These are phyloP conservation scores for Blastocystis sp. DNA, from an alignment of 352 stramenopile species.

Conservation along the genomic window DNA sequence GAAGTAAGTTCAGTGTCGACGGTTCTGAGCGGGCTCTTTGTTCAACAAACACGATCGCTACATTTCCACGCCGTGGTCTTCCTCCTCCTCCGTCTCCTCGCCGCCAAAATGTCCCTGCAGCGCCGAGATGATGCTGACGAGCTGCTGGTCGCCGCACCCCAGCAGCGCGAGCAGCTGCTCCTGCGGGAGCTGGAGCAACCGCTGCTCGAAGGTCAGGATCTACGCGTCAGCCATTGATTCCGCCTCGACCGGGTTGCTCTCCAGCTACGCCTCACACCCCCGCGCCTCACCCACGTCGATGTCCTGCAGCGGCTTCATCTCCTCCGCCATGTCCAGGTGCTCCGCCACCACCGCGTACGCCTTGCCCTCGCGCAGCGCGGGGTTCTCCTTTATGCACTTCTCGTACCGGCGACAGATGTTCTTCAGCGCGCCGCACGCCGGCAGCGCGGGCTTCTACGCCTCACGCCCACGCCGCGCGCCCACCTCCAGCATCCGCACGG, in stretches of 20 bases:
- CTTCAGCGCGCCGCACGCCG: slow-evolving; percentile 20
- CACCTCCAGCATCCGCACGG: neutral
- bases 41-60: neutral
- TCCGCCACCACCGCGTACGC: slow-evolving; percentile 32
- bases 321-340: neutral
- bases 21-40: neutral
- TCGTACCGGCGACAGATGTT: slow-evolving; percentile 44
- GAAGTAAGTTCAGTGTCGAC: slow-evolving; percentile 31
- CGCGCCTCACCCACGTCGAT: slow-evolving; percentile 12
- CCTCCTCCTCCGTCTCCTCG: neutral
- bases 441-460: slow-evolving; percentile 3
- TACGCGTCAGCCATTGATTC: neutral
- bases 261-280: slow-evolving; percentile 28
- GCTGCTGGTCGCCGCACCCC: neutral
- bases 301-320: slow-evolving; percentile 24
- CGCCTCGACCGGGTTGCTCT: slow-evolving; percentile 16
- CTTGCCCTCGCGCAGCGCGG: neutral
- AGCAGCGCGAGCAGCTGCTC: neutral
- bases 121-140: neutral
- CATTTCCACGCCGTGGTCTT: neutral
- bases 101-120: neutral
- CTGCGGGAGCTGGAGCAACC: neutral
- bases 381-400: slow-evolving; percentile 33
- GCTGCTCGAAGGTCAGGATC: neutral
- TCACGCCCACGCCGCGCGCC: neutral